These are phyloP conservation scores for Fusarium sp. DNA, from an alignment of 2,329 filamentous ascomycete genomes.

Conservation along the genomic window DNA sequence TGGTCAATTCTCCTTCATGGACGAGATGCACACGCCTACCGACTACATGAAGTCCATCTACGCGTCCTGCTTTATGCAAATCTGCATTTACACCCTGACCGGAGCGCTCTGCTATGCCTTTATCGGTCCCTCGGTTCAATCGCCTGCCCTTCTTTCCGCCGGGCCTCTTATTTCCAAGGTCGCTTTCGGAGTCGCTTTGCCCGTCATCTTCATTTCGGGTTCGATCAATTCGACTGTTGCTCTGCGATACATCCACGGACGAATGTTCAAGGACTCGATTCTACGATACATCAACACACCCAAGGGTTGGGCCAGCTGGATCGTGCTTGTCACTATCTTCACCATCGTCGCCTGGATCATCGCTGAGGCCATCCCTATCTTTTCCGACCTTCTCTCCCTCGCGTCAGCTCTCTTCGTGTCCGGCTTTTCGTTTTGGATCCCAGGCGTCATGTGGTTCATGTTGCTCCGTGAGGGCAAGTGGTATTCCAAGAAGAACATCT, in stretches of 20 bases:
- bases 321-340: slow-evolving; percentile 27
- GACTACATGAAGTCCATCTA: slow-evolving; percentile 65
- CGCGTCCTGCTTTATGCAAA: slow-evolving; percentile 72
- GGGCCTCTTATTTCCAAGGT: slow-evolving; percentile 71
- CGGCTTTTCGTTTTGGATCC: slow-evolving; percentile 37
- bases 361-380: slow-evolving; percentile 37
- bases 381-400: slow-evolving; percentile 34
- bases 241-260: slow-evolving; percentile 35
- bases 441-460: slow-evolving; percentile 34
- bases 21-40: slow-evolving; percentile 39
- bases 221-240: slow-evolving; percentile 38
- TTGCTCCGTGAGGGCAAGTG: slow-evolving; percentile 36
- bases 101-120: slow-evolving; percentile 78
- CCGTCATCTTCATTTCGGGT: slow-evolving; percentile 55
- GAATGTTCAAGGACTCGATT: slow-evolving; percentile 37
- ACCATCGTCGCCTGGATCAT: slow-evolving; percentile 37
- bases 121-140: slow-evolving; percentile 71
- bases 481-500: slow-evolving; percentile 34
- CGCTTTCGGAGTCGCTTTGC: slow-evolving; percentile 76
- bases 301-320: slow-evolving; percentile 36
- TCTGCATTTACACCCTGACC: slow-evolving; percentile 74
- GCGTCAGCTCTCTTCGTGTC: slow-evolving; percentile 34
- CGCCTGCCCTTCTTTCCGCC: slow-evolving; percentile 76
- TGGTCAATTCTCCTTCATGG: slow-evolving; percentile 40
- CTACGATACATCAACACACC: slow-evolving; percentile 34